Percentiles rank a stretch among this genome's conserved stretches.
phyloP scores from a whole-genome alignment of 2,329 filamentous ascomycete species.

The Trematosphaeria pertusa region DNA sequence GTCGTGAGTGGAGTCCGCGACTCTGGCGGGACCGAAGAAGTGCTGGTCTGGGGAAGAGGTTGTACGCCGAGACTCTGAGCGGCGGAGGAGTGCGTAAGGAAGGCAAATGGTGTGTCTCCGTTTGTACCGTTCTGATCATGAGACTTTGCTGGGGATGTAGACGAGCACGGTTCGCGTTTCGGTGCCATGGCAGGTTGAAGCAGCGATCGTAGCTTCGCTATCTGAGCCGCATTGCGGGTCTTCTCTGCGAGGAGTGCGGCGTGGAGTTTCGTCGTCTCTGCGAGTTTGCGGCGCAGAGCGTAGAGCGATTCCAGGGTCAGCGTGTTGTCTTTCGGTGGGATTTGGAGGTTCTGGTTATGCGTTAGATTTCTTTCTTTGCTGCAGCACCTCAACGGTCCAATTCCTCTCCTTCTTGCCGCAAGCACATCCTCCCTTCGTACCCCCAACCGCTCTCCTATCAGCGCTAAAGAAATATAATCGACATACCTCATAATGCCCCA shows the following conservation, averaged over 20 bases:
- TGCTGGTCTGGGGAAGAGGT: slow-evolving; percentile 35
- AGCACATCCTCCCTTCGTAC: too few species aligned
- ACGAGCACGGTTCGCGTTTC: slow-evolving; percentile 29
- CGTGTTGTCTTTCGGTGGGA: slow-evolving; percentile 35
- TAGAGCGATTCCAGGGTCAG: slow-evolving; percentile 74
- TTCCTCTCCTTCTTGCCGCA: too few species aligned
- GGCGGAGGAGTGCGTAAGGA: slow-evolving; percentile 60
- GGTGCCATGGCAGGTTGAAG: slow-evolving; percentile 40
- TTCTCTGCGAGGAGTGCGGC: slow-evolving; percentile 72
- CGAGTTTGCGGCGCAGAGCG: slow-evolving; percentile 73
- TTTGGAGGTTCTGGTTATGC: slow-evolving; percentile 30
- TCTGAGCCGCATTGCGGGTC: slow-evolving; percentile 73
- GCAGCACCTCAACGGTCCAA: too few species aligned
- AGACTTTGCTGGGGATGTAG: slow-evolving; percentile 23
- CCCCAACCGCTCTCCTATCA: too few species aligned
- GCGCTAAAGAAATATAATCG: too few species aligned
- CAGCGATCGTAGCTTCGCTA: slow-evolving; percentile 68
- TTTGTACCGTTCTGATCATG: slow-evolving; percentile 1
- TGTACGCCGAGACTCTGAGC: slow-evolving; percentile 56
- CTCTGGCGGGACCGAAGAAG: slow-evolving; percentile 20
- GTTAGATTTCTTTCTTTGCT: slow-evolving; percentile 3
- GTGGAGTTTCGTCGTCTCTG: slow-evolving; percentile 80
- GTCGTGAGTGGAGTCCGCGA: slow-evolving; percentile 66
- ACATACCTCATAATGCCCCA: slow-evolving; percentile 82
- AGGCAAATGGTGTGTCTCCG: slow-evolving; percentile 55